Evolutionary conservation across 345 rosid species (phyloP), one percentile per base, ranked within the genome.

Genomic region (Lepidium aucheri): DNA sequence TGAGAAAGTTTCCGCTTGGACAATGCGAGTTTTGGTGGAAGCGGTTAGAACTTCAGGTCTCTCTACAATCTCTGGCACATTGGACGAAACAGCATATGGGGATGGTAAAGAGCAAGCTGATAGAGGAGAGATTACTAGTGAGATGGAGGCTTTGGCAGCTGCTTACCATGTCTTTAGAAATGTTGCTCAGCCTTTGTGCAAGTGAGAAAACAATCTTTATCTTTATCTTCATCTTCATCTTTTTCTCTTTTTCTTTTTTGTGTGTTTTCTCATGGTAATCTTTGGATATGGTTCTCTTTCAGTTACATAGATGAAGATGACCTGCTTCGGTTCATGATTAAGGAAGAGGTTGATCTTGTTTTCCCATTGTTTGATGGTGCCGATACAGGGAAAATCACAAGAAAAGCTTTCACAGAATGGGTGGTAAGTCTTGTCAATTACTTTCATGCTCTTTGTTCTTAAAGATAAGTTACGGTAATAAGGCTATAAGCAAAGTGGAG

Each of bases 1-100:
- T 34, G 95, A 86, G 47, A 92, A 85, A 74, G 96, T 92, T 63
- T 87, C 98, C 0, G 82, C 95, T 50, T 92, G 98, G 98, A 85
- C 87, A 3, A 87, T 92, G 96, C 83, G 89, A 74, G 81, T 83
- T 41, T 76, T 92, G 78, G 79, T 86, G 13, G 95, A 92, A 55
- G 84, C 91, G 0, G 82, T 87, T 52, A 84, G 80, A 45, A 87
- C 74, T 61, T 83, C 97, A 0, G 84, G 91, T 39, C 77, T 89
- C 12, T 78, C 89, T 6, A 85, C 93, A 34, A 80, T 92, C 72
- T 92, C 98, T 13, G 79, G 86, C 33, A 50, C 89, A 4, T 60
- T 92, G 47, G 90, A 89, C 39, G 86, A 87, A 75, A 73, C 72
- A 65, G 42, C 61, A 8, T 39, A 72, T 15, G 83, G 56, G 6